Base-by-base conservation (phyloP, 331 rosid species). In the Spiraea crenata region DNA sequence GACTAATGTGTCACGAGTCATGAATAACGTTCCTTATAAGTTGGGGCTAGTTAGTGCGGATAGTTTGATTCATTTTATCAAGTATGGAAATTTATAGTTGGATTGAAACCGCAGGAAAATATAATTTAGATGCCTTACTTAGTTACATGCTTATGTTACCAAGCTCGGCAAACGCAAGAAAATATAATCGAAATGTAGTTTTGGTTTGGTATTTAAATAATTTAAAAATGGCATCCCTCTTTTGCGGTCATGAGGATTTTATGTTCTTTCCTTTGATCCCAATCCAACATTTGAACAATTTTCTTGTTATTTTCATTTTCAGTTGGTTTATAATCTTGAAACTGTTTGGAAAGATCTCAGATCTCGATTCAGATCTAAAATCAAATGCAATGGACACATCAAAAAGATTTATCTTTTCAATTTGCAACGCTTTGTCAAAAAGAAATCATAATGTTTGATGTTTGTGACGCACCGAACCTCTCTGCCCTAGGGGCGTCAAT, bases 371-470 rank as follows among this genome's bases (percentile, higher is more conserved):
- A n/a, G 19, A 49, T 14, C n/a, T 14, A 14, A n/a, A 17, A 49
- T 49, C 54, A 15, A 13, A 49, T 49, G 17, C 58, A 56, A 47
- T 61, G n/a, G 47, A 60, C 4, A 25, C 45, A 54, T 42, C 40
- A 42, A 15, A 57, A 47, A 31, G n/a, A 10, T 48, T 48, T 25
- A 25, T 25, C 31, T 25, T 25, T 25, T 25, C 31, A 25, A 25
- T 25, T 25, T 25, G 14, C 1, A 14, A 8, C 17, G 57, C 39
- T 66, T 44, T 50, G 57, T 39, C 25, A 15, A 40, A 69, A 77
- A 72, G 74, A 71, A 70, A 63, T 35, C 64, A 46, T 50, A 57
- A 19, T 45, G 49, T 5, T 47, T 35, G 4, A 0, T 25, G 31
- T 25, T 25, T 6, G 55, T 19, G 62, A 7, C 47, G 50, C 68